These are phyloP conservation scores for Venturia effusa DNA, from an alignment of 2,329 filamentous ascomycete genomes.

Conservation along the genomic window DNA sequence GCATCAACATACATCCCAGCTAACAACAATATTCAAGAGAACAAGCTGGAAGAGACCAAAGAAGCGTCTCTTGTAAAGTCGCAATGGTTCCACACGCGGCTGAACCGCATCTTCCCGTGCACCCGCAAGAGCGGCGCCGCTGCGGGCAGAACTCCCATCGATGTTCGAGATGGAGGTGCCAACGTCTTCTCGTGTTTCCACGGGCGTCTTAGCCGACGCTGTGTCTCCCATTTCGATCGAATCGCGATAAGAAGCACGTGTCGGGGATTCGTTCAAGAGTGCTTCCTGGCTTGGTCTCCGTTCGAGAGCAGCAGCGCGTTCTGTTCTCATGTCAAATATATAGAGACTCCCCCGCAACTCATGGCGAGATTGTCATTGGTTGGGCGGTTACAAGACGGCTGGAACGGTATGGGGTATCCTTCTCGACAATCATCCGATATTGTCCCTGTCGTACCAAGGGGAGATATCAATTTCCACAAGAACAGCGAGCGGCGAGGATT, in stretches of 20 bases:
- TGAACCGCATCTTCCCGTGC: background rate
- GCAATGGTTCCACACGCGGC: background rate
- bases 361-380: background rate
- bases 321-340: background rate
- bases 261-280: background rate
- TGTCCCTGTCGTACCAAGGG: too few relatives aligned
- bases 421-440: too few relatives aligned
- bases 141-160: background rate
- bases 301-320: background rate
- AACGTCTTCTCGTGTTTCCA: background rate
- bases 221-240: background rate
- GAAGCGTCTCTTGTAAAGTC: constrained; percentile 73
- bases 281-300: background rate
- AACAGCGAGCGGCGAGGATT: too few relatives aligned
- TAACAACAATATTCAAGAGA: constrained; percentile 82
- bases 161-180: background rate
- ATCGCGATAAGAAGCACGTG: background rate
- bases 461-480: too few relatives aligned
- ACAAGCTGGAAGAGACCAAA: constrained; percentile 77
- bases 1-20: constrained; percentile 71
- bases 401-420: background rate
- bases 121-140: background rate
- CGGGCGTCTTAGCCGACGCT: background rate
- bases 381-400: background rate
- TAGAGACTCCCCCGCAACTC: background rate